Evolutionary conservation across 2,329 filamentous ascomycete genomes (phyloP), one percentile per base, ranked within the genome.

Genomic region (Cercospora sesami): DNA sequence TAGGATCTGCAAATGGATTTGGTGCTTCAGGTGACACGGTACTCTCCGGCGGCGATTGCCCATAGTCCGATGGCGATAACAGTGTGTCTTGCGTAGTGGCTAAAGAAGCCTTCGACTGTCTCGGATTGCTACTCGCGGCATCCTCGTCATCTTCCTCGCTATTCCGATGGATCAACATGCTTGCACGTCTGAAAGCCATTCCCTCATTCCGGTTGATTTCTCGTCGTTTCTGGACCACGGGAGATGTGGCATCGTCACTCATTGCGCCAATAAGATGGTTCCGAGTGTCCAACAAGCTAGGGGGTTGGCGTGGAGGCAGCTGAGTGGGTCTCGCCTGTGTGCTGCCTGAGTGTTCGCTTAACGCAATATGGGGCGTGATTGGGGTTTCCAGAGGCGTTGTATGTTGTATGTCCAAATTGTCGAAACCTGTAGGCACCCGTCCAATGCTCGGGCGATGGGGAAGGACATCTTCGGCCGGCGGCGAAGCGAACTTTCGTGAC

Each of bases 151-250:
- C 72, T 8, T 74, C 69, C n/a, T 71, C 69, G 14, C 73, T 69
- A 21, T 74, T 70, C 2, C 63, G 65, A n/a, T 74, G 69, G 30
- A 71, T 73, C 69, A 77, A 60, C 45, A 74, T 75, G 61, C 76
- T 78, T 4, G 75, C 75, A 42, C 76, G 69, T n/a, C 76, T 70
- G 10, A 78, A 68, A 8, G 70, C 72, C 73, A 74, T 74, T 48
- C 75, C 76, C 67, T 78, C 76, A 39, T 68, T 74, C 12, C 71
- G 65, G 39, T 70, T 73, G 75, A 77, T 75, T 59, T 75, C 72
- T 21, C 75, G 68, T 26, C 69, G 53, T 64, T 72, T 71, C 45
- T 69, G 65, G 12, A 66, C 68, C 12, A 73, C 71, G 10, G 73
- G 73, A 14, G 74, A 73, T 23, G 62, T 31, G 2, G 70, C 66